Percentiles rank a stretch among this genome's conserved stretches.
Conservation (phyloP, 1,139 yeast genomes). For the Taphrina populina region DNA sequence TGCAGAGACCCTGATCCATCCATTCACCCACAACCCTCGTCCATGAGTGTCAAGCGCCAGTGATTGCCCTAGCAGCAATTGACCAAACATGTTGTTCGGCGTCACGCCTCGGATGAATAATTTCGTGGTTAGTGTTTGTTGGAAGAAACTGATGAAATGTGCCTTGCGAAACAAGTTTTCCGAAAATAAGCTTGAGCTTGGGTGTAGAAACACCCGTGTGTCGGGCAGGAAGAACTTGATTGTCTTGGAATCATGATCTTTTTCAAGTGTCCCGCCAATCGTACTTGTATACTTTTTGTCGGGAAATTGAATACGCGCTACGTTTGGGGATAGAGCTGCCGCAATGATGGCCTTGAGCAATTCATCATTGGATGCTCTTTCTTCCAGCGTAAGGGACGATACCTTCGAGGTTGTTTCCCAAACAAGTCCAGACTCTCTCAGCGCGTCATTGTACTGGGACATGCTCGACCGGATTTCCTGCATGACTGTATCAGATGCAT, state of each 20-base stretch:
- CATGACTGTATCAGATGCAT: conserved; percentile 62
- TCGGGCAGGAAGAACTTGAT: conserved; percentile 56
- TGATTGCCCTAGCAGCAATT: conserved; percentile 72
- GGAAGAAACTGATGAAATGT: conserved; percentile 44
- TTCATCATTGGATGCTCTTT: conserved; percentile 34
- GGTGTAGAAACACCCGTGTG: conserved; percentile 72
- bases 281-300: conserved; percentile 72
- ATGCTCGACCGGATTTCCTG: conserved; percentile 71
- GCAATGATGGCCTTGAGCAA: conserved; percentile 67
- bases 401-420: not conserved
- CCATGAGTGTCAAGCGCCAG: conserved; percentile 65
- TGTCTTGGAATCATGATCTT: conserved; percentile 74
- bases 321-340: conserved; percentile 78
- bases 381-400: conserved; percentile 3
- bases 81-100: conserved; percentile 69
- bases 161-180: conserved; percentile 43
- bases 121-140: conserved; percentile 58
- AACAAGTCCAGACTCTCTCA: conserved; percentile 73
- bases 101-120: conserved; percentile 72
- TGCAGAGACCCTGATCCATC: conserved; percentile 79
- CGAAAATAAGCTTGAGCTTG: conserved; percentile 70
- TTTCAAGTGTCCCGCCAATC: conserved; percentile 73
- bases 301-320: conserved; percentile 78
- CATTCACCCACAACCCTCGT: conserved; percentile 54
- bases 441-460: conserved; percentile 62